Evolutionary conservation across 768 basidiomycete species (phyloP), one percentile per base, ranked within the genome.

Genomic region (Lactifluus rugatus): DNA sequence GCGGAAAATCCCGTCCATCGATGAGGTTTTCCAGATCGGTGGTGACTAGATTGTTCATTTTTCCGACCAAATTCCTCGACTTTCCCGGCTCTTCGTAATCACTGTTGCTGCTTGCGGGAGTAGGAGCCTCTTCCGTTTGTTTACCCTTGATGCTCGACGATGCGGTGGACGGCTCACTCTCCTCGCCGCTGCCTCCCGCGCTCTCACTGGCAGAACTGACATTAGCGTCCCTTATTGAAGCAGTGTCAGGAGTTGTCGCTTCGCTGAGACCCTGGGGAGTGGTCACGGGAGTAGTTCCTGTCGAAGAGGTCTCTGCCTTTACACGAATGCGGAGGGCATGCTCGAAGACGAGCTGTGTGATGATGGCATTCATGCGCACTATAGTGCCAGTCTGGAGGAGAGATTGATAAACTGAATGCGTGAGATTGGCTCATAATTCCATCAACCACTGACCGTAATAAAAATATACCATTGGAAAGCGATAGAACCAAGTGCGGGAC

Each of bases 41-140:
- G 8, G 86, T 82, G 34, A 87, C 79, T 6, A 89, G 71, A 54
- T 88, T 90, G 68, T 85, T 90, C 67, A 91, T 83, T 66, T 81
- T 86, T 10, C 89, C 88, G 37, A 82, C 78, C 19, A 87, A 69
- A 65, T 84, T 83, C 9, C 70, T 71, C 11, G 70, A 67, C 31
- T 58, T 51, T 2, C 47, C 42, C 25, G 23, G 10, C 34, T 52
- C 49, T 39, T 49, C 48, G 17, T 39, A 6, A 19, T 32, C 37
- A 23, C 54, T 28, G 48, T 61, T 39, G 49, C 51, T 14, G 4
- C 25, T 51, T 23, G 42, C 48, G n/a, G 61, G 36, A 13, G 49
- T 31, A 9, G 17, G 16, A 26, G 39, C n/a, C 19, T 49, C 46
- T 42, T 48, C 54, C 5, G 28, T 56, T 39, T 52, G 59, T 48